These are phyloP conservation scores for Sorghum bicolor DNA, from an alignment of 176 grass and related monocot genomes.

Conservation along the genomic window DNA sequence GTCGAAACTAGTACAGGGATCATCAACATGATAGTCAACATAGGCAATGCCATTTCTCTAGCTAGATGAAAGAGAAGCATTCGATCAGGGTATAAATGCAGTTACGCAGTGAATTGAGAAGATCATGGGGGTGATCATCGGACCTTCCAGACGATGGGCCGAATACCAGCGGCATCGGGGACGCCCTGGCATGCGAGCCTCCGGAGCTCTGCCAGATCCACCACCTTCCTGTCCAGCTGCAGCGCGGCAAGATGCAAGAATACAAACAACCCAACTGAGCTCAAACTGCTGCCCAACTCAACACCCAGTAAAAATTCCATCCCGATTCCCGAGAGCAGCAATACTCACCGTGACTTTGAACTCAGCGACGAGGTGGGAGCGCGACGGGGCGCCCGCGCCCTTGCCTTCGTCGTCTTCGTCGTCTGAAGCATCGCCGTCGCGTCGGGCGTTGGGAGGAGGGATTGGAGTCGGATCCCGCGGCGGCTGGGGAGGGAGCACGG, in stretches of 20 bases:
- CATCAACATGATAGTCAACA: not conserved
- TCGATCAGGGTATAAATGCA: not conserved
- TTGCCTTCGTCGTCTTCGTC: not conserved
- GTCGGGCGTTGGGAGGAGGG: constrained; percentile 17
- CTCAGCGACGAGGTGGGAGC: constrained; percentile 58
- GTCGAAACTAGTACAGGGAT: not conserved
- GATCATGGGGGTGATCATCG: constrained; percentile 24
- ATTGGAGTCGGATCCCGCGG: constrained; percentile 27
- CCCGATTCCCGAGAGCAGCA: not conserved
- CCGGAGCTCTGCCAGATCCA: constrained; percentile 87
- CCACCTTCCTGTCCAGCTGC: constrained; percentile 73
- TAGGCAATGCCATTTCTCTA: constrained; percentile 6
- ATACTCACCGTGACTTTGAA: constrained; percentile 61
- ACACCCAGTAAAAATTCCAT: not conserved
- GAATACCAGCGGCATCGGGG: constrained; percentile 45
- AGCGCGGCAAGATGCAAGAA: not conserved
- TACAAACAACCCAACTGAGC: constrained; percentile 14
- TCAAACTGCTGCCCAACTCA: not conserved
- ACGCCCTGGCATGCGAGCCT: constrained; percentile 83
- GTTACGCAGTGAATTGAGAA: constrained; percentile 4
- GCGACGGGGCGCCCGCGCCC: constrained; percentile 37
- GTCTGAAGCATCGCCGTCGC: not conserved
- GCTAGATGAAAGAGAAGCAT: not conserved
- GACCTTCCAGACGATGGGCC: constrained; percentile 93
- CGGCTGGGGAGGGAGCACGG: constrained; percentile 33